Percentiles rank a stretch among this genome's conserved stretches.
Evolutionary conservation across 768 basidiomycete species (phyloP).

Genomic region (Mycena galericulata): DNA sequence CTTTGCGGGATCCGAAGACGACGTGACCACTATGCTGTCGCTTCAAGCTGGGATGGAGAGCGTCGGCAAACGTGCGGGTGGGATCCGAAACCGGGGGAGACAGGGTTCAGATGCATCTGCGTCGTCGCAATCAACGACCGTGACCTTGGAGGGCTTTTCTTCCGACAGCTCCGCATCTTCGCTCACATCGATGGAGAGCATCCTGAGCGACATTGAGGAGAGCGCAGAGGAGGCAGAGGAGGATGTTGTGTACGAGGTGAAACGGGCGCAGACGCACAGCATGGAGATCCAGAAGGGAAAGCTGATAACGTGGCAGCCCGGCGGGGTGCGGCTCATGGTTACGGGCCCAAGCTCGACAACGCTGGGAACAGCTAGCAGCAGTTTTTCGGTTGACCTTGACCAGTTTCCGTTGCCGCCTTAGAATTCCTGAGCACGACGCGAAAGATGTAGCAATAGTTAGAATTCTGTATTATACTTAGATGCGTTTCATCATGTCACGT

Average conservation of each 20-base stretch:
- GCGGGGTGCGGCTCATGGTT: conserved; percentile 45
- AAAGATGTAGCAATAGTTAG: neutral
- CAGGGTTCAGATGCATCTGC: conserved; percentile 48
- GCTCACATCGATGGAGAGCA: conserved; percentile 34
- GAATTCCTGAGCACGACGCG: neutral
- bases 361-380: conserved; percentile 50
- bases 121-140: conserved; percentile 43
- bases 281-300: conserved; percentile 63
- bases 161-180: conserved; percentile 35
- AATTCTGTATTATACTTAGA: conserved; percentile 1
- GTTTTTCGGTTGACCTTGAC: conserved; percentile 53
- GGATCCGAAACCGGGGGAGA: conserved; percentile 37
- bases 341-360: conserved; percentile 52
- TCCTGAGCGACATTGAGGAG: conserved; percentile 35
- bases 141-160: conserved; percentile 35
- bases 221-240: conserved; percentile 46
- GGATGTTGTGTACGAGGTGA: conserved; percentile 57
- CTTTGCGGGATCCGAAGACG: conserved; percentile 30
- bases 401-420: conserved; percentile 59
- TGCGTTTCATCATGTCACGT: too few relatives aligned
- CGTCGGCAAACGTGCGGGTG: conserved; percentile 33
- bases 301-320: conserved; percentile 43
- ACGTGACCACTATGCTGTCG: conserved; percentile 39
- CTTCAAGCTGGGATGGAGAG: conserved; percentile 41
- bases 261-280: conserved; percentile 61